These are phyloP conservation scores for Plenodomus tracheiphilus DNA, from an alignment of 2,329 filamentous ascomycete species.

Conservation along the genomic window DNA sequence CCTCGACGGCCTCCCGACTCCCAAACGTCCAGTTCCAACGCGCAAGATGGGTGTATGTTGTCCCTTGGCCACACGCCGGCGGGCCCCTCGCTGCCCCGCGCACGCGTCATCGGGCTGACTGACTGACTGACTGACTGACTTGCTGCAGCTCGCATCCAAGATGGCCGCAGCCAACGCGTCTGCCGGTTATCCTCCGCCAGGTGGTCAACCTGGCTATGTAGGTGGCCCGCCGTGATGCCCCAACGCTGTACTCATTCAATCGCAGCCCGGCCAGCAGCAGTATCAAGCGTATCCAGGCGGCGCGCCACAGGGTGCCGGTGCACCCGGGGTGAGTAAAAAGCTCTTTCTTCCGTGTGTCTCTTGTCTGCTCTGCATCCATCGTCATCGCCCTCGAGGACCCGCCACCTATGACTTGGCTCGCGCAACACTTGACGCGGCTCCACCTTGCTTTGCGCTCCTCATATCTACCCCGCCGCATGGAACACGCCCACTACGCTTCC, in stretches of 20 bases:
- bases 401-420: conserved; percentile 24
- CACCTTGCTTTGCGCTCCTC: conserved; percentile 34
- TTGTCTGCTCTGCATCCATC: conserved; percentile 34
- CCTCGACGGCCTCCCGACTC: neutral
- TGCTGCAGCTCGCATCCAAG: conserved; percentile 50
- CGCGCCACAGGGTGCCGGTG: conserved; percentile 46
- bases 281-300: conserved; percentile 62
- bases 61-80: conserved; percentile 4
- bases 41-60: conserved; percentile 25
- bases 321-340: conserved; percentile 40
- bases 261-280: conserved; percentile 51
- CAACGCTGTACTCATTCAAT: neutral
- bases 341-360: conserved; percentile 21
- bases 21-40: neutral
- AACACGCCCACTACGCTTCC: conserved; percentile 4
- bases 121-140: conserved; percentile 24
- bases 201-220: conserved; percentile 56
- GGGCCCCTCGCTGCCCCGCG: conserved; percentile 27
- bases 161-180: conserved; percentile 49
- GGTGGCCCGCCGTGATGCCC: conserved; percentile 39
- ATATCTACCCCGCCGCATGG: conserved; percentile 17
- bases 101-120: conserved; percentile 27
- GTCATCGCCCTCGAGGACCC: conserved; percentile 32
- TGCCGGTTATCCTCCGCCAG: conserved; percentile 41
- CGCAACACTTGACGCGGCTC: conserved; percentile 19